Evolutionary conservation across 176 grass and related monocot genomes (phyloP).

Genomic region (Tillandsia leiboldiana): DNA sequence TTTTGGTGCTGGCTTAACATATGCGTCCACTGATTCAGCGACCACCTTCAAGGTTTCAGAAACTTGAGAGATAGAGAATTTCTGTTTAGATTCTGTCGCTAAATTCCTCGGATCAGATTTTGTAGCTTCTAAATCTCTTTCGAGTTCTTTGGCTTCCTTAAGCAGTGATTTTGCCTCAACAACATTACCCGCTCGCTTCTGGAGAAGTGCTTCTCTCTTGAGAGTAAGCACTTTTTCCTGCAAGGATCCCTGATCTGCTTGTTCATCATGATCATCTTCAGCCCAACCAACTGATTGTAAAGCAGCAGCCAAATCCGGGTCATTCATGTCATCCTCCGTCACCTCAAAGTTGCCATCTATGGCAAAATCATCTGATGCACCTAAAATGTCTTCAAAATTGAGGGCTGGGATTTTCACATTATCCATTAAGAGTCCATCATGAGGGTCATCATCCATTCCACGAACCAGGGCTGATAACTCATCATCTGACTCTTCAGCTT

Average conservation of each 20-base stretch:
- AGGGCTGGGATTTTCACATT: constrained; percentile 26
- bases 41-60: constrained; percentile 1
- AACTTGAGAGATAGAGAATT: constrained; percentile 22
- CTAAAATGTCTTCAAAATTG: constrained; percentile 35
- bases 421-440: constrained; percentile 45
- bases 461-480: constrained; percentile 64
- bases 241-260: constrained; percentile 33
- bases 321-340: constrained; percentile 74
- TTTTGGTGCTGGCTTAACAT: constrained; percentile 35
- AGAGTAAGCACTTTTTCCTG: constrained; percentile 52
- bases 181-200: constrained; percentile 64
- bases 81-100: constrained; percentile 21
- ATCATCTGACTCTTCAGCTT: constrained; percentile 77
- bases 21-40: constrained; percentile 10
- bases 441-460: constrained; percentile 57
- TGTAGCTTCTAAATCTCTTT: constrained; percentile 42
- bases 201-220: constrained; percentile 75
- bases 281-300: constrained; percentile 87
- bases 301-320: constrained; percentile 65
- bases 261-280: constrained; percentile 48
- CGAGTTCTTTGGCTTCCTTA: constrained; percentile 84
- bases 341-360: constrained; percentile 68
- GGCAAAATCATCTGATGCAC: constrained; percentile 29
- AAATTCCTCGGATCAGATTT: constrained; percentile 25
- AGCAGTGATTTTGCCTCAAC: constrained; percentile 71